phyloP scores from a whole-genome alignment of 2,329 filamentous ascomycete species.

The Aspergillus quadrilineatus region DNA sequence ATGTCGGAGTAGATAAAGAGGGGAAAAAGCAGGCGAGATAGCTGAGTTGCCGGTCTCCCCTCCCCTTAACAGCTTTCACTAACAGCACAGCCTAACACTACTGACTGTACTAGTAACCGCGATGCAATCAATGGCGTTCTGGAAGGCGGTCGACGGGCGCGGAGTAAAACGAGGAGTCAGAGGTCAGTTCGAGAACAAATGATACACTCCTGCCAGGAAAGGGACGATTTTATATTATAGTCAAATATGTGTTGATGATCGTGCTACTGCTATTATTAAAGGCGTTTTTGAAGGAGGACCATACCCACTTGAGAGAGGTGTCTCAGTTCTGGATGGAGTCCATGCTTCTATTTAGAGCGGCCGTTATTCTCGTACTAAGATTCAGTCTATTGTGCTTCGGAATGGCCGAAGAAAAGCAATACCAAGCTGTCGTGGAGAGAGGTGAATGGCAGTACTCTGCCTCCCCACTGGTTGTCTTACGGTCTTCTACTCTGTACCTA shows the following conservation, averaged over 20 bases:
- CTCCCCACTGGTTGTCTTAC: constrained; percentile 4
- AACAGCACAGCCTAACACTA: constrained; percentile 4
- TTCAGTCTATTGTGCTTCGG: not conserved
- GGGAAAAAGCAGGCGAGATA: constrained; percentile 3
- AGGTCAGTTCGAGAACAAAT: not conserved
- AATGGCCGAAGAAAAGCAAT: constrained; percentile 7
- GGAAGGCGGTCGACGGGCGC: constrained; percentile 29
- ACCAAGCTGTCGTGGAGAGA: constrained; percentile 3
- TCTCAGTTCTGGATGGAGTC: constrained; percentile 22
- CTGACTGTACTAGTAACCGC: not conserved
- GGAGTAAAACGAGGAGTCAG: constrained; percentile 16
- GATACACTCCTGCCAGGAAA: not conserved
- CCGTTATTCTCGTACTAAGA: not conserved
- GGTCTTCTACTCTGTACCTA: not conserved
- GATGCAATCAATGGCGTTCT: constrained; percentile 12
- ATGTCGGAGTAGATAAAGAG: not conserved
- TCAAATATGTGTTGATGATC: not conserved
- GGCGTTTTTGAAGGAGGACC: not conserved
- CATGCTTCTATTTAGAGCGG: constrained; percentile 11
- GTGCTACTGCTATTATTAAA: constrained; percentile 1
- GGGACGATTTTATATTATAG: not conserved
- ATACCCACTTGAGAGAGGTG: constrained; percentile 22
- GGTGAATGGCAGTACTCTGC: constrained; percentile 5
- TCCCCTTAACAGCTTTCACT: constrained; percentile 19
- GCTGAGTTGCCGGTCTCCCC: constrained; percentile 9